phyloP scores from a whole-genome alignment of 768 basidiomycete species.

The Tricholoma furcatifolium region DNA sequence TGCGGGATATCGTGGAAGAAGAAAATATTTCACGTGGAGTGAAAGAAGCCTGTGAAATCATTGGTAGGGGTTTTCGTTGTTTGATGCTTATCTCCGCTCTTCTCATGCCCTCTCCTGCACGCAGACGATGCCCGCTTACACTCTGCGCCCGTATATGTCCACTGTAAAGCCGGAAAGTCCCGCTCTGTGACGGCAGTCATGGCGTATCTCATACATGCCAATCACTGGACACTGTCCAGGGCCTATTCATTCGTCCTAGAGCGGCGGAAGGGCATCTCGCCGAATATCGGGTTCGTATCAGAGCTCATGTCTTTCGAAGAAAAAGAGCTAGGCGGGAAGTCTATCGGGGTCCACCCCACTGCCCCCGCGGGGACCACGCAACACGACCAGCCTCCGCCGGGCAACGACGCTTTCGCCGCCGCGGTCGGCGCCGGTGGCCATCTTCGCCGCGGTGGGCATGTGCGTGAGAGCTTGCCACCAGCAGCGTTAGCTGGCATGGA shows the following conservation, averaged over 20 bases:
- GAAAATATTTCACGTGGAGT: slow-evolving; percentile 82
- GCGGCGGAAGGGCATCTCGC: slow-evolving; percentile 90
- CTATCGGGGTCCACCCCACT: slow-evolving; percentile 59
- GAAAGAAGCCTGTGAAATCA: slow-evolving; percentile 78
- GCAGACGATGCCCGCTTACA: slow-evolving; percentile 90
- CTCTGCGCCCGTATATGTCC: slow-evolving; percentile 88
- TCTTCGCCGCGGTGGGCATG: slow-evolving; percentile 56
- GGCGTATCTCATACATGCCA: slow-evolving; percentile 95
- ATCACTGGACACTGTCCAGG: slow-evolving; percentile 92
- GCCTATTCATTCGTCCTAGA: slow-evolving; percentile 93
- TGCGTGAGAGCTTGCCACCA: slow-evolving; percentile 76
- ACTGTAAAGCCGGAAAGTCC: slow-evolving; percentile 95
- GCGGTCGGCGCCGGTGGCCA: slow-evolving; percentile 37
- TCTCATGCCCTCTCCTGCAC: neutral
- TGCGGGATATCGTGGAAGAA: slow-evolving; percentile 96
- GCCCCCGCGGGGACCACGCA: slow-evolving; percentile 21
- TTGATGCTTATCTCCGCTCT: neutral
- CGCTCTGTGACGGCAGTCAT: slow-evolving; percentile 96
- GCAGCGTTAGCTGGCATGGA: slow-evolving; percentile 20
- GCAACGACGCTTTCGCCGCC: slow-evolving; percentile 40
- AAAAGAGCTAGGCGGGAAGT: slow-evolving; percentile 78
- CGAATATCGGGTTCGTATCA: slow-evolving; percentile 96
- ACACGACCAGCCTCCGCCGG: slow-evolving; percentile 21
- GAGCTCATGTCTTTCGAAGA: slow-evolving; percentile 98
- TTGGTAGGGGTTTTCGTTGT: slow-evolving; percentile 57